Conservation (phyloP, 2,329 filamentous ascomycete species). For the Exserohilum rostratum region DNA sequence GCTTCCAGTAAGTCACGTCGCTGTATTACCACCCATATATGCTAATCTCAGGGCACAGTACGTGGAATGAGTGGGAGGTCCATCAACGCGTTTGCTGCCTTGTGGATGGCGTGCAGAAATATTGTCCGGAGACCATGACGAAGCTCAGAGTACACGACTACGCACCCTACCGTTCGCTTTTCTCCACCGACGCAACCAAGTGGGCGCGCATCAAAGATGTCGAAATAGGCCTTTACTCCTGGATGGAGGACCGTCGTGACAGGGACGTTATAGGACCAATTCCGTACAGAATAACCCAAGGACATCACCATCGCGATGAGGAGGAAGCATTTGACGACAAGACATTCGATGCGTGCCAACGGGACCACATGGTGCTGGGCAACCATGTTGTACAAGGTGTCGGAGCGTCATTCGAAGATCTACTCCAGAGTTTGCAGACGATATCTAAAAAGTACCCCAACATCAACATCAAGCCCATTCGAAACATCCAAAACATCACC, state of each 20-base stretch:
- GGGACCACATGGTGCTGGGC: conserved; percentile 44
- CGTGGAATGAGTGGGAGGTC: conserved; percentile 48
- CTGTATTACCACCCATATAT: background rate
- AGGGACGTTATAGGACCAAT: conserved; percentile 42
- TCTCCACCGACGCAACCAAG: conserved; percentile 39
- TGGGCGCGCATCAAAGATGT: conserved; percentile 41
- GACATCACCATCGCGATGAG: conserved; percentile 42
- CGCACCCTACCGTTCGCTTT: conserved; percentile 43
- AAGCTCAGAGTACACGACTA: conserved; percentile 45
- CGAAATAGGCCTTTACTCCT: conserved; percentile 41
- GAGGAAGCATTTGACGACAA: conserved; percentile 47
- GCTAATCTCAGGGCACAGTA: conserved; percentile 23
- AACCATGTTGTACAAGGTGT: conserved; percentile 44
- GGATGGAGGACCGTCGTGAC: conserved; percentile 46
- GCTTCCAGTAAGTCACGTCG: conserved; percentile 33
- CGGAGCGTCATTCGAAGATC: conserved; percentile 40
- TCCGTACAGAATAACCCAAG: conserved; percentile 42
- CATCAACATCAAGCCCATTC: conserved; percentile 42
- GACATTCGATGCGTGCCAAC: conserved; percentile 38
- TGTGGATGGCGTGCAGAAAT: conserved; percentile 38
- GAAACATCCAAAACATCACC: conserved; percentile 34
- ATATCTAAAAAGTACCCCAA: conserved; percentile 40
- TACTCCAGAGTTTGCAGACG: conserved; percentile 39
- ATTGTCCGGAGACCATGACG: conserved; percentile 40
- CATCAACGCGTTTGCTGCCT: conserved; percentile 47